phyloP scores from a whole-genome alignment of 352 stramenopile species.

The Pythium aristosporum region DNA sequence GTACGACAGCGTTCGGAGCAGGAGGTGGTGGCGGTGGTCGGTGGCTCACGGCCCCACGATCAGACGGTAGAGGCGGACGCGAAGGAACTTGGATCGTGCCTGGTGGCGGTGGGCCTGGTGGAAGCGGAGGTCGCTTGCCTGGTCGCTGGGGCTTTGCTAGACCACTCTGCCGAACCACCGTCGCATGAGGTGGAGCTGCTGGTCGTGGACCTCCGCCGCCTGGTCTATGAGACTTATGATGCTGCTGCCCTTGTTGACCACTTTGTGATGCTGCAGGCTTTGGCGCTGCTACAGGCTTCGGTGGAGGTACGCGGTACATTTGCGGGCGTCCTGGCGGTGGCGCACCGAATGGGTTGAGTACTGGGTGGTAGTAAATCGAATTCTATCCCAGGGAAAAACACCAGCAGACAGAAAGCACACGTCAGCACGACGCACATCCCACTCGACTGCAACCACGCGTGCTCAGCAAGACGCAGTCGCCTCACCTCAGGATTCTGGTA shows the following conservation, averaged over 20 bases:
- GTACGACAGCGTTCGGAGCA: not conserved
- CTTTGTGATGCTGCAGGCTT: not conserved
- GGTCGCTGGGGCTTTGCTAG: conserved; percentile 28
- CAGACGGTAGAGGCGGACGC: conserved; percentile 48
- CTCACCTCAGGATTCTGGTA: conserved; percentile 73
- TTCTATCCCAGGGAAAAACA: conserved; percentile 34
- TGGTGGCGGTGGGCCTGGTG: conserved; percentile 48
- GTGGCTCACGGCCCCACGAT: conserved; percentile 18
- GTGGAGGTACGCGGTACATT: conserved; percentile 46
- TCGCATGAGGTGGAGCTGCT: conserved; percentile 3
- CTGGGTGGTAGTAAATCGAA: conserved; percentile 82
- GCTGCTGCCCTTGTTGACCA: not conserved
- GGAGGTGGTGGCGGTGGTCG: conserved; percentile 1
- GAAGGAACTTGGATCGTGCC: conserved; percentile 59
- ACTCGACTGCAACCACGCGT: not conserved
- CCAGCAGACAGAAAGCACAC: not conserved
- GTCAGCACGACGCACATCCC: no score
- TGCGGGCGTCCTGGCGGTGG: conserved; percentile 64
- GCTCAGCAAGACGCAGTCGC: not conserved
- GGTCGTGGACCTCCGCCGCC: not conserved
- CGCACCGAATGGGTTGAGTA: conserved; percentile 71
- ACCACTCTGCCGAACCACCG: conserved; percentile 8
- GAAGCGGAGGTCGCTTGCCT: conserved; percentile 64
- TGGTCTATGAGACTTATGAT: not conserved
- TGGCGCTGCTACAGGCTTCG: conserved; percentile 15